A percentile compares a stretch with the other conserved stretches of the same genome.
Conservation (phyloP, 352 stramenopile genomes). For the Phytophthora rubi region DNA sequence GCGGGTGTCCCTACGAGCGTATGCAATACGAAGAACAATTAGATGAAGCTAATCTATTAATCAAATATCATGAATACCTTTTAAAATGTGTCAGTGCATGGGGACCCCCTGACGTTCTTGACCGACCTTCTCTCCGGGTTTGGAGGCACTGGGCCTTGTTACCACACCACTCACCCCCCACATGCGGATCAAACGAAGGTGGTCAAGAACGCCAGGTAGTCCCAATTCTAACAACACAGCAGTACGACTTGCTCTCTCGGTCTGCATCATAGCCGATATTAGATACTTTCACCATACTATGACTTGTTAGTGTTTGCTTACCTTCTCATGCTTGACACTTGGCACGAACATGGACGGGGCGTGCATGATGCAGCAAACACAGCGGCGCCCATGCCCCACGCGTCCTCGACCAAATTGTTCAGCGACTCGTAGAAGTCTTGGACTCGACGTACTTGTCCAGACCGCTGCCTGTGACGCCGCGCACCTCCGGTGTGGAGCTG, state of each 20-base stretch:
- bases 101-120: not conserved
- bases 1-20: constrained; percentile 18
- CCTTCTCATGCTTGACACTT: not conserved
- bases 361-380: not conserved
- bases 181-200: constrained; percentile 20
- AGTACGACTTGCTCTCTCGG: not conserved
- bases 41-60: constrained; percentile 11
- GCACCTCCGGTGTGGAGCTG: not conserved
- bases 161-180: constrained; percentile 13
- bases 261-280: not conserved
- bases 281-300: not conserved
- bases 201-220: not conserved
- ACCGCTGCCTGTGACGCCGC: not conserved
- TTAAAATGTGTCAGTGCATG: not conserved
- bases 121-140: constrained; percentile 16
- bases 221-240: not conserved
- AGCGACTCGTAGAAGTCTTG: not conserved
- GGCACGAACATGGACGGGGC: not conserved
- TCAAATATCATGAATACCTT: constrained; percentile 14
- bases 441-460: not conserved
- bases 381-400: not conserved
- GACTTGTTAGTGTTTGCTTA: constrained; percentile 1
- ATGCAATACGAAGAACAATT: constrained; percentile 23
- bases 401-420: not conserved
- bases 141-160: constrained; percentile 25